phyloP scores from a whole-genome alignment of 768 basidiomycete species.

The Panaeolus papilionaceus region DNA sequence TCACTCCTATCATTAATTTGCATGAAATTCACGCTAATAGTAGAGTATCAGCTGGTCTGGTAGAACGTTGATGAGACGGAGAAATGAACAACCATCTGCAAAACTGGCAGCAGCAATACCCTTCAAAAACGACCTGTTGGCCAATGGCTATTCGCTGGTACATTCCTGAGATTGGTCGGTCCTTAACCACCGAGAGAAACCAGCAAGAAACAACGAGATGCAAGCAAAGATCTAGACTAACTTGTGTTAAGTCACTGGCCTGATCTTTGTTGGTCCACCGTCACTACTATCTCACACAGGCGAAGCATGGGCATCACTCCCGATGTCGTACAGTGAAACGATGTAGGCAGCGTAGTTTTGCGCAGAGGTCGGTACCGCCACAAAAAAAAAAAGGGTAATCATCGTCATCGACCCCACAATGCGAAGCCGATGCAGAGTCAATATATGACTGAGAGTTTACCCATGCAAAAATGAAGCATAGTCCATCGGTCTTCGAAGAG shows the following conservation, averaged over 20 bases:
- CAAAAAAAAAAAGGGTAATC: background rate
- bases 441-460: constrained; percentile 5
- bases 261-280: background rate
- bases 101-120: background rate
- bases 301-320: background rate
- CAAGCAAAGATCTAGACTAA: background rate
- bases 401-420: constrained; percentile 9
- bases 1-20: background rate
- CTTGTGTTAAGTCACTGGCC: background rate
- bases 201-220: constrained; percentile 3
- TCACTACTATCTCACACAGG: background rate
- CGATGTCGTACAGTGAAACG: background rate
- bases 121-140: background rate
- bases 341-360: background rate
- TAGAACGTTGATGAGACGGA: background rate
- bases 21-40: background rate
- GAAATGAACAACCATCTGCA: background rate
- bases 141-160: background rate
- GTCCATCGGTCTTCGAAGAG: constrained; percentile 7
- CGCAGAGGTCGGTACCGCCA: background rate
- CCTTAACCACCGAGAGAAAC: background rate
- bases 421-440: background rate
- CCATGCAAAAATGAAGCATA: background rate
- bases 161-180: background rate
- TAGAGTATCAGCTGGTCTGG: constrained; percentile 4